These are phyloP conservation scores for Tetrahymena malaccensis DNA, from an alignment of 73 alveolate genomes.

Conservation along the genomic window DNA sequence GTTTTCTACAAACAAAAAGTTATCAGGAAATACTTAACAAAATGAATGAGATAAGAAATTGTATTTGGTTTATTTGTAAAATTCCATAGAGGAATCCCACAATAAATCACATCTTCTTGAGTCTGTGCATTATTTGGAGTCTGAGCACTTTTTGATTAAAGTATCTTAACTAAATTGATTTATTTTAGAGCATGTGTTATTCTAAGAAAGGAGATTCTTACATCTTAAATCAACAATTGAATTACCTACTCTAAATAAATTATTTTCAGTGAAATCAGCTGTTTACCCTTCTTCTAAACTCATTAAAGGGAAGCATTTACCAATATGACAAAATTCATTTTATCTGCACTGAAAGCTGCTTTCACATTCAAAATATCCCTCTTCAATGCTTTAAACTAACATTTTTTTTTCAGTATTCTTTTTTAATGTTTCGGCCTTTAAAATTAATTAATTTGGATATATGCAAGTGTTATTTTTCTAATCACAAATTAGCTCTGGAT, in stretches of 20 bases:
- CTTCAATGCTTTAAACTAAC: neutral
- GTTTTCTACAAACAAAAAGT: neutral
- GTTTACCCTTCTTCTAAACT: neutral
- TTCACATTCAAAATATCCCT: neutral
- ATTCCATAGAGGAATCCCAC: neutral
- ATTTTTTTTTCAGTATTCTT: neutral
- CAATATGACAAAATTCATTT: neutral
- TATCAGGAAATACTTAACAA: neutral
- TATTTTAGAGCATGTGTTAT: neutral
- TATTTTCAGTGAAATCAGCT: neutral
- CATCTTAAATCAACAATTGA: neutral
- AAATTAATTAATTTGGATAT: neutral
- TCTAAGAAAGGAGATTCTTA: neutral
- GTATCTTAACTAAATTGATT: neutral
- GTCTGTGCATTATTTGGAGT: neutral
- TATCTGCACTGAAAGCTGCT: neutral
- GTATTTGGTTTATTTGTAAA: neutral
- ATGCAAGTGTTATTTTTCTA: neutral
- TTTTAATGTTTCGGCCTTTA: neutral
- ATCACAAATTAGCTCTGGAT: neutral
- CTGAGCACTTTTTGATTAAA: neutral
- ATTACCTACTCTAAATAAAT: neutral
- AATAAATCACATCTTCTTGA: neutral
- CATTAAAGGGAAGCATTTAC: neutral
- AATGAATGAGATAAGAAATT: neutral